A percentile compares a stretch with the other conserved stretches of the same genome.
phyloP scores from a whole-genome alignment of 306 rosid genomes.

The Biancaea sappan region DNA sequence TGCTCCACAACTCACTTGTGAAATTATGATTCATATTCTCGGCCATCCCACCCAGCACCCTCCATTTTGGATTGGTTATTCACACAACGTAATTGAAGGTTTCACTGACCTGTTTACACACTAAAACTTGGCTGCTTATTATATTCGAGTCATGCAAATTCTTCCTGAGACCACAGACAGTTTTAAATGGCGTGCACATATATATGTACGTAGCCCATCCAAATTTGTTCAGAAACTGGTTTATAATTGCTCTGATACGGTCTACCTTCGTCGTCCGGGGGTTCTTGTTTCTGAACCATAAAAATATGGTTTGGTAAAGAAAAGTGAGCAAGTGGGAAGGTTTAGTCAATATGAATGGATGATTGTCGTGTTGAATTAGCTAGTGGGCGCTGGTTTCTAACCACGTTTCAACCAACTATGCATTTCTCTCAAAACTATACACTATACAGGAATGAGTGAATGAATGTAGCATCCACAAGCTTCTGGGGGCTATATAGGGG shows the following conservation, averaged over 20 bases:
- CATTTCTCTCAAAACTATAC: slow-evolving; percentile 25
- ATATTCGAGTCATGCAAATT: not conserved
- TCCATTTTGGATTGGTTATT: not conserved
- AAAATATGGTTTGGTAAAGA: slow-evolving; percentile 48
- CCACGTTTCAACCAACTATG: slow-evolving; percentile 12
- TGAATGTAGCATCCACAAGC: slow-evolving; percentile 13
- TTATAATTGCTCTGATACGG: slow-evolving; percentile 16
- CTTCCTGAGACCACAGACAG: not conserved
- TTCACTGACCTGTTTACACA: not conserved
- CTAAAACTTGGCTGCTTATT: not conserved
- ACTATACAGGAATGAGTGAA: not conserved
- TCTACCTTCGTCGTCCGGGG: not conserved
- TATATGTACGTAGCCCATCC: not conserved
- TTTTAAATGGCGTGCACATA: not conserved
- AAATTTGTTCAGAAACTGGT: not conserved
- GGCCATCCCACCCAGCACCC: not conserved
- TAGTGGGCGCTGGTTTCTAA: slow-evolving; percentile 33
- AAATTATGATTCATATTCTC: no score
- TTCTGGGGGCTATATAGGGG: not conserved
- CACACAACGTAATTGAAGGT: not conserved
- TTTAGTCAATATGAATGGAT: slow-evolving; percentile 35
- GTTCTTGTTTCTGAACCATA: not conserved
- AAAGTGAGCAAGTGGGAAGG: slow-evolving; percentile 42
- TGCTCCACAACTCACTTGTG: not conserved
- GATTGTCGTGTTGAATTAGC: slow-evolving; percentile 31